Percentiles rank a stretch among this genome's conserved stretches.
These are phyloP conservation scores for Pseudonectria foliicola DNA, from an alignment of 2,329 filamentous ascomycete species.

Conservation along the genomic window DNA sequence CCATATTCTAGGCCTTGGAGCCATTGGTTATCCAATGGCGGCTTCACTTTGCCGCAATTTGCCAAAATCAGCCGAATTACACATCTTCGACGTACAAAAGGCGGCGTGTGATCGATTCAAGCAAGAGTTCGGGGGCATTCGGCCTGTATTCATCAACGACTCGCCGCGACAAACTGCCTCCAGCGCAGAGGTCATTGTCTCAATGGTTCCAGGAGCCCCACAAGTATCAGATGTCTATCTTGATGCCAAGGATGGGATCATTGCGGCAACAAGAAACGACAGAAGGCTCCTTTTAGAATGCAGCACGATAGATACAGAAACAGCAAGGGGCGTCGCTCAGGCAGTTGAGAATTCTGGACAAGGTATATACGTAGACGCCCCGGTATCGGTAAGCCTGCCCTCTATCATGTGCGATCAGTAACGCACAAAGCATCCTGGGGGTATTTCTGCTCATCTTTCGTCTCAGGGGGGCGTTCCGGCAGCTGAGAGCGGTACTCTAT, in stretches of 20 bases:
- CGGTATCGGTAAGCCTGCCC: slow-evolving; percentile 2
- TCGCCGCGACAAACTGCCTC: slow-evolving; percentile 1
- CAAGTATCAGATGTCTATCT: slow-evolving; percentile 4
- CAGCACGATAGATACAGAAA: slow-evolving; percentile 6
- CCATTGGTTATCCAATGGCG: not conserved
- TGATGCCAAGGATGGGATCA: not conserved
- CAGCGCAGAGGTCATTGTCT: not conserved
- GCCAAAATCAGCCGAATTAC: not conserved
- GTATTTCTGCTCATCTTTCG: not conserved
- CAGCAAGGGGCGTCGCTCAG: slow-evolving; percentile 2
- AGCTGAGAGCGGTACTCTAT: slow-evolving; percentile 1
- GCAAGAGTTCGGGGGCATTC: not conserved
- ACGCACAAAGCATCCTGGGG: not conserved
- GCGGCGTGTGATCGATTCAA: not conserved
- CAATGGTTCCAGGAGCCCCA: slow-evolving; percentile 2
- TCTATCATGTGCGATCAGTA: not conserved
- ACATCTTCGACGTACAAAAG: not conserved
- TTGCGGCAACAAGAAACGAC: not conserved
- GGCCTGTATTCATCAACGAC: slow-evolving; percentile 1
- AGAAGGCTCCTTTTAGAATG: slow-evolving; percentile 3
- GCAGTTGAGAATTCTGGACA: slow-evolving; percentile 1
- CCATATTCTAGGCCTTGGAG: not conserved
- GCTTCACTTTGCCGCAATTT: not conserved
- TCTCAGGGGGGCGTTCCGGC: slow-evolving; percentile 1
- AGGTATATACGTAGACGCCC: slow-evolving; percentile 4